Conservation (phyloP, 75 land plant genomes). For the Isoetes taiwanensis region DNA sequence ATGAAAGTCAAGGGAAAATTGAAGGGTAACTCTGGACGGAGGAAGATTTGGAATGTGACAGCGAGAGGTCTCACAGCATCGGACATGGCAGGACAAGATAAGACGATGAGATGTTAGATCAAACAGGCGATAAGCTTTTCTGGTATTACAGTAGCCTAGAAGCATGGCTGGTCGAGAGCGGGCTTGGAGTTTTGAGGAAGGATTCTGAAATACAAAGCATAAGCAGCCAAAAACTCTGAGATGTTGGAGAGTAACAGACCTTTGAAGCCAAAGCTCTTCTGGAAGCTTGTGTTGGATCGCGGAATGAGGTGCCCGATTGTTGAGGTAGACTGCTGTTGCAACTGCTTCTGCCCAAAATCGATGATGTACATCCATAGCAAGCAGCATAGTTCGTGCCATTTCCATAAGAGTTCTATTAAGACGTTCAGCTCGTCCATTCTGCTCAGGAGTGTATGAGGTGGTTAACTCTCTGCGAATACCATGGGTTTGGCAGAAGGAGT, state of each 20-base stretch:
- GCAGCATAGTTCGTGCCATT: slow-evolving; percentile 3
- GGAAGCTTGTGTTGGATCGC: neutral
- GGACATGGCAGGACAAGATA: no score
- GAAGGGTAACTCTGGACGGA: no score
- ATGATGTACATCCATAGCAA: neutral
- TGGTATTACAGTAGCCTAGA: no score
- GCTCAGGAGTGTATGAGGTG: neutral
- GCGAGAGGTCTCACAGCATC: no score
- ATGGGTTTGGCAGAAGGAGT: neutral
- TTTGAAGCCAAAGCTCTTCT: neutral
- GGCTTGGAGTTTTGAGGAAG: no score
- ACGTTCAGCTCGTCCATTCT: slow-evolving; percentile 7
- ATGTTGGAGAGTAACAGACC: slow-evolving; percentile 1
- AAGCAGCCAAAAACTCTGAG: slow-evolving; percentile 15
- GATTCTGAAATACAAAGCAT: no score
- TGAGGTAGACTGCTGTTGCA: neutral
- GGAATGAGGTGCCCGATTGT: neutral
- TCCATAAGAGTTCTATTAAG: slow-evolving; percentile 21
- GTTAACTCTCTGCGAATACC: slow-evolving; percentile 12
- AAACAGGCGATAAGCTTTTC: no score
- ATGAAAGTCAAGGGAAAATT: no score
- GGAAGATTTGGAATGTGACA: no score
- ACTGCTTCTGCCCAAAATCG: slow-evolving; percentile 13
- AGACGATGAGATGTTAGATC: no score
- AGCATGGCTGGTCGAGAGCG: no score